Conservation (phyloP, 1,284 basidiomycete genomes). For the Amylostereum chailletii region DNA sequence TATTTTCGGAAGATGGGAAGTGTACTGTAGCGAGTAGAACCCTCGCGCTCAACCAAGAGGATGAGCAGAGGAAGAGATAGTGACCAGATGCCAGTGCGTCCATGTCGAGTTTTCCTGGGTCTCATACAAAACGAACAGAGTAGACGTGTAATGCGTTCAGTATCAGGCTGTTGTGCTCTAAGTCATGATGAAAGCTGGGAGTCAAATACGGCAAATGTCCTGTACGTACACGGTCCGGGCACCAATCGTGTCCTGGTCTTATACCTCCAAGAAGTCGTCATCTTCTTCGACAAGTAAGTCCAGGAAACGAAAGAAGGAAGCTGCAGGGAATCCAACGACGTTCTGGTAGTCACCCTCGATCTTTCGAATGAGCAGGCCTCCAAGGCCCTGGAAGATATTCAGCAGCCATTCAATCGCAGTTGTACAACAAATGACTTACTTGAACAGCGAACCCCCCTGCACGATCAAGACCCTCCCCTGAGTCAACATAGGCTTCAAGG, state of each 20-base stretch:
- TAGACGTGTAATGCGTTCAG: too few species aligned
- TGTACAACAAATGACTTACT: conserved; percentile 30
- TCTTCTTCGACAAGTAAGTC: conserved; percentile 65
- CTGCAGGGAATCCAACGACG: conserved; percentile 84
- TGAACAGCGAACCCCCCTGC: conserved; percentile 96
- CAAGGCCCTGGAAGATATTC: conserved; percentile 52
- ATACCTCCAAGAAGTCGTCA: conserved; percentile 54
- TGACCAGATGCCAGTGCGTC: too few species aligned
- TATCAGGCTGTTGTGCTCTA: too few species aligned
- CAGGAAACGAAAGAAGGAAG: conserved; percentile 68
- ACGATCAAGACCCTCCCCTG: conserved; percentile 83
- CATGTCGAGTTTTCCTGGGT: too few species aligned
- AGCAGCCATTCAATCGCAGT: not conserved
- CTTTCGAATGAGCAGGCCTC: conserved; percentile 72
- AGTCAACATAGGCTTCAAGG: conserved; percentile 81
- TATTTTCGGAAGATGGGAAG: too few species aligned
- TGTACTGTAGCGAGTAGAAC: too few species aligned
- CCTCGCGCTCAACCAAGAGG: too few species aligned
- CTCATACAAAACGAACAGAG: too few species aligned
- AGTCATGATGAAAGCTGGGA: too few species aligned
- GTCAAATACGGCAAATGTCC: too few species aligned
- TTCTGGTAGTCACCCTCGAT: conserved; percentile 93
- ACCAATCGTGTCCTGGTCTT: not conserved
- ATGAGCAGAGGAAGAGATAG: too few species aligned
- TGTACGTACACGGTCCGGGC: too few species aligned